Evolutionary conservation across 805 yeast species (phyloP).

Genomic region (Schizosaccharomyces pombe): DNA sequence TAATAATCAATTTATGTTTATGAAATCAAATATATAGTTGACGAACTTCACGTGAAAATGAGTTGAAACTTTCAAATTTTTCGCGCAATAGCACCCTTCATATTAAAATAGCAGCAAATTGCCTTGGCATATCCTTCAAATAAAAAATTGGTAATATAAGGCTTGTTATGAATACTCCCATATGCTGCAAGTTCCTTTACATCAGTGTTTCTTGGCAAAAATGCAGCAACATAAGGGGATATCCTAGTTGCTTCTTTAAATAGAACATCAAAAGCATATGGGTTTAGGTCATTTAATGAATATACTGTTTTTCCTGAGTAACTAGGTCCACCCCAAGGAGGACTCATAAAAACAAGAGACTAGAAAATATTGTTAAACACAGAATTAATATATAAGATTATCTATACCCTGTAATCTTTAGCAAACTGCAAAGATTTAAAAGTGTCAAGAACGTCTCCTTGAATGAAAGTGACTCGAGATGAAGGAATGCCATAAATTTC

Average conservation of each 20-base stretch:
- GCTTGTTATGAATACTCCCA: not conserved
- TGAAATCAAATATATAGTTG: not conserved
- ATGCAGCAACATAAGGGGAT: slow-evolving; percentile 10
- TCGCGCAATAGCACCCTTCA: slow-evolving; percentile 1
- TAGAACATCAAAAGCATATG: slow-evolving; percentile 8
- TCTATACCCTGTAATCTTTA: not conserved
- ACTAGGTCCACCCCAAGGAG: slow-evolving; percentile 55
- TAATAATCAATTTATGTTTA: not conserved
- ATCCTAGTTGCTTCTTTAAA: slow-evolving; percentile 5
- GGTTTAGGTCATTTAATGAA: slow-evolving; percentile 8
- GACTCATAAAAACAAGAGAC: slow-evolving; percentile 39
- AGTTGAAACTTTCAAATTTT: not conserved
- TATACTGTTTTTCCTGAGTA: slow-evolving; percentile 8
- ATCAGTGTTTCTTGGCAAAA: slow-evolving; percentile 10
- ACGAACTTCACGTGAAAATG: not conserved
- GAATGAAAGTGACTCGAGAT: slow-evolving; percentile 22
- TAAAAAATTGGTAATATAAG: not conserved
- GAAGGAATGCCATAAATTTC: slow-evolving; percentile 30
- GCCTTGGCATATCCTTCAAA: not conserved
- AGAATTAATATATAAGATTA: not conserved
- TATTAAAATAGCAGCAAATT: slow-evolving; percentile 6
- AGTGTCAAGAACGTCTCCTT: slow-evolving; percentile 26
- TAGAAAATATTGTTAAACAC: not conserved
- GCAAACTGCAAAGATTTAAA: not conserved
- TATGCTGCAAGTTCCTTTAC: slow-evolving; percentile 7